Conservation (phyloP, 331 rosid species). For the Pyracantha coccinea region DNA sequence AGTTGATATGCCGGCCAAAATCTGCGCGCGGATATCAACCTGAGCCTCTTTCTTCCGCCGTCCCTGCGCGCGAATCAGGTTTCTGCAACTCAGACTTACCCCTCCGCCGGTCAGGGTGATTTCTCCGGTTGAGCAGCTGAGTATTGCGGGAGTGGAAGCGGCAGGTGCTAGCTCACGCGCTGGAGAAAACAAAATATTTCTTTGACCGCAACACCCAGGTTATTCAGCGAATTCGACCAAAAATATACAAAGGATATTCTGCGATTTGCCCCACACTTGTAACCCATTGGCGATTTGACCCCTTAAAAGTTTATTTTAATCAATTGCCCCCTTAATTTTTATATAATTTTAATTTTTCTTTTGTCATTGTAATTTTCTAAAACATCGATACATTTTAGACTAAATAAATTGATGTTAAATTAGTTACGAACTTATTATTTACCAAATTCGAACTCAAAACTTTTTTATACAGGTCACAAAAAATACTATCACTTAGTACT, state of each 20-base stretch:
- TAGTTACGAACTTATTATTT: no score
- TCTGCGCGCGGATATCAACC: neutral
- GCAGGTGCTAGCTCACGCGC: neutral
- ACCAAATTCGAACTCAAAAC: no score
- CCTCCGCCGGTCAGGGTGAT: neutral
- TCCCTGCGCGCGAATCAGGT: neutral
- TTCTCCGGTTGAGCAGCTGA: neutral
- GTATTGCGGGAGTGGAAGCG: neutral
- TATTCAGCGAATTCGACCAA: neutral
- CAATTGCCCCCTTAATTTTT: no score
- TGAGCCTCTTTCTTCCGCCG: neutral
- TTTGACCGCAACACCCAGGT: neutral
- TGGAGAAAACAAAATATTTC: neutral
- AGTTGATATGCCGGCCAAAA: neutral
- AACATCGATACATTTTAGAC: no score
- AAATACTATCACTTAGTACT: no score
- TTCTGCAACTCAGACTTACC: neutral
- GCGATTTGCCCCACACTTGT: no score
- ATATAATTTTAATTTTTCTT: no score
- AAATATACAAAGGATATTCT: neutral
- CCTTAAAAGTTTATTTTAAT: no score
- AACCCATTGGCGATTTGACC: no score
- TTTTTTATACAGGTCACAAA: no score
- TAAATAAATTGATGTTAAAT: no score
- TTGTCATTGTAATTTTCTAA: no score